These are phyloP conservation scores for Massariosphaeria phaeospora DNA, from an alignment of 495 filamentous ascomycete genomes.

Conservation along the genomic window DNA sequence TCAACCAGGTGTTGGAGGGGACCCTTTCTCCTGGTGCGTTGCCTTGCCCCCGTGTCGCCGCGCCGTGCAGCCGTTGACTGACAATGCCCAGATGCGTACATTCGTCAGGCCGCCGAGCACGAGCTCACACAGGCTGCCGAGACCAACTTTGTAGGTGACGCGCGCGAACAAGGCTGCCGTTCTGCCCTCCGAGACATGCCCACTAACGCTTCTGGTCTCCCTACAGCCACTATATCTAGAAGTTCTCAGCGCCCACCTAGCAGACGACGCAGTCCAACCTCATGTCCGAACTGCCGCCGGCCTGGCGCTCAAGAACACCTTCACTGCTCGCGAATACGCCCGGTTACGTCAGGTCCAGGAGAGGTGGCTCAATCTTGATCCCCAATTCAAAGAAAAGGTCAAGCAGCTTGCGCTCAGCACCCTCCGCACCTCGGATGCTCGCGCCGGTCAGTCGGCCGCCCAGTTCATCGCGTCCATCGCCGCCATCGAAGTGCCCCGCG, in stretches of 20 bases:
- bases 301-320: slow-evolving; percentile 95
- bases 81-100: slow-evolving; percentile 65
- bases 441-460: slow-evolving; percentile 82
- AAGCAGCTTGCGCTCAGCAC: slow-evolving; percentile 86
- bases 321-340: slow-evolving; percentile 81
- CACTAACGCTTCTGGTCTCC: slow-evolving; percentile 33
- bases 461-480: slow-evolving; percentile 95
- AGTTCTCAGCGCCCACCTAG: slow-evolving; percentile 85
- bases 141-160: slow-evolving; percentile 79
- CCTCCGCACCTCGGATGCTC: slow-evolving; percentile 64
- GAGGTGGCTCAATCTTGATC: slow-evolving; percentile 80
- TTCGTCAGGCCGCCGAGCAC: slow-evolving; percentile 85
- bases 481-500: slow-evolving; percentile 83
- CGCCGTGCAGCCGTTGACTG: slow-evolving; percentile 25
- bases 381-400: slow-evolving; percentile 73
- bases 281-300: slow-evolving; percentile 88
- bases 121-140: slow-evolving; percentile 89
- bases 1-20: slow-evolving; percentile 81
- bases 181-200: background rate
- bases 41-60: slow-evolving; percentile 30
- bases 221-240: slow-evolving; percentile 79
- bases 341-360: slow-evolving; percentile 81
- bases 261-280: slow-evolving; percentile 76
- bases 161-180: slow-evolving; percentile 10
- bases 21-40: slow-evolving; percentile 84